phyloP scores from a whole-genome alignment of 805 yeast genomes.

The Candida golubevii region DNA sequence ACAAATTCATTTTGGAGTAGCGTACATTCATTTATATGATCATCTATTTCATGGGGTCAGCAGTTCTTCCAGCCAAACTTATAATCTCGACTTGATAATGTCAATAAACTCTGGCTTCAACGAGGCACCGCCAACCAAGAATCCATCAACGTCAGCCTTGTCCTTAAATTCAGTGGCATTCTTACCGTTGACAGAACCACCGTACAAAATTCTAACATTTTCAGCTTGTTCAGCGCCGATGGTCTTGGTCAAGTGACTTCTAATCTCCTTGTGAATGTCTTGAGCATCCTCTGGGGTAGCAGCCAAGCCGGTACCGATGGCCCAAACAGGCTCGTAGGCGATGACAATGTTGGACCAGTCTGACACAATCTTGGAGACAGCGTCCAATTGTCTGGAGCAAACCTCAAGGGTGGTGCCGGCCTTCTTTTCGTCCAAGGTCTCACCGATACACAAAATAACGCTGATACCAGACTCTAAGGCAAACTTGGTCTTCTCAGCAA shows the following conservation, averaged over 20 bases:
- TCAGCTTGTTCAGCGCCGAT: slow-evolving; percentile 78
- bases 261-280: slow-evolving; percentile 84
- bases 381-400: slow-evolving; percentile 83
- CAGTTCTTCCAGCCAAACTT: slow-evolving; percentile 17
- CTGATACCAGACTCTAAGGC: slow-evolving; percentile 86
- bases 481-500: slow-evolving; percentile 91
- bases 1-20: background rate
- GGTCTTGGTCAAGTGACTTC: slow-evolving; percentile 73
- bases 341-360: slow-evolving; percentile 93
- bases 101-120: slow-evolving; percentile 97
- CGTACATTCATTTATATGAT: slow-evolving; percentile 1
- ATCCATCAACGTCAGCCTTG: slow-evolving; percentile 93
- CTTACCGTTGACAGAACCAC: slow-evolving; percentile 96
- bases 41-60: background rate
- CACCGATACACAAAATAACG: slow-evolving; percentile 97
- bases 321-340: slow-evolving; percentile 99
- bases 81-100: slow-evolving; percentile 88
- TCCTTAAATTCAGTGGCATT: slow-evolving; percentile 88
- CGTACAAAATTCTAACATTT: slow-evolving; percentile 86
- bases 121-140: slow-evolving; percentile 99
- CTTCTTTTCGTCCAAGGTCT: slow-evolving; percentile 92
- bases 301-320: slow-evolving; percentile 98
- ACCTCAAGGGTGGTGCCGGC: slow-evolving; percentile 82
- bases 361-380: slow-evolving; percentile 71
- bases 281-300: slow-evolving; percentile 99